Conservation (phyloP, 805 yeast species). For the Candida maltosa region DNA sequence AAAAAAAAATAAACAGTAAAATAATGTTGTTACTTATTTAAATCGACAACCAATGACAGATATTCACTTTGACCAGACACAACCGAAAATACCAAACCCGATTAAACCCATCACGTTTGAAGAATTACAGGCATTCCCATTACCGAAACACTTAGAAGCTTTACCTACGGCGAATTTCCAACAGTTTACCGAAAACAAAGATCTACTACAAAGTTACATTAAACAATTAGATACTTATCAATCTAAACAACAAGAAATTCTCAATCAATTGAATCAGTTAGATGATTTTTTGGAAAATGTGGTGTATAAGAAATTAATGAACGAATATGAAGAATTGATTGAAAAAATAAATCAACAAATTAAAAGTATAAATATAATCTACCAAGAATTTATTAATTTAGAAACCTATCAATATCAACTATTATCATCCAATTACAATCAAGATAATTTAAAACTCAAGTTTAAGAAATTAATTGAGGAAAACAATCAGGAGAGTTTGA, state of each 20-base stretch:
- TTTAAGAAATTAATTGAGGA: conserved; percentile 20
- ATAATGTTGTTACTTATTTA: no score
- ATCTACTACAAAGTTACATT: conserved; percentile 29
- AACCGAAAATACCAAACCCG: neutral
- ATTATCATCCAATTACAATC: conserved; percentile 34
- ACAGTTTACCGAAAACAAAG: conserved; percentile 25
- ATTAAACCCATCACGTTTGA: neutral
- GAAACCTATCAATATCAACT: conserved; percentile 39
- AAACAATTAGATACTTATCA: conserved; percentile 20
- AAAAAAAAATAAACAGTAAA: neutral
- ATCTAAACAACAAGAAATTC: conserved; percentile 10
- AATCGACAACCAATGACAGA: no score
- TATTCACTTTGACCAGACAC: no score
- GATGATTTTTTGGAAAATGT: conserved; percentile 16
- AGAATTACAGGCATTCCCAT: conserved; percentile 7
- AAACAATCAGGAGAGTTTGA: conserved; percentile 18
- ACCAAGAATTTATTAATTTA: conserved; percentile 29
- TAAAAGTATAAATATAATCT: conserved; percentile 18
- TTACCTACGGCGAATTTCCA: conserved; percentile 25
- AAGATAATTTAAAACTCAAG: conserved; percentile 24
- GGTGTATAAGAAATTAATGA: conserved; percentile 9
- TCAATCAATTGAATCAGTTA: conserved; percentile 14
- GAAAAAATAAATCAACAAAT: conserved; percentile 21
- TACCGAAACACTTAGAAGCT: conserved; percentile 25
- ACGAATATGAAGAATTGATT: conserved; percentile 18